A percentile compares a stretch with the other conserved stretches of the same genome.
These are phyloP conservation scores for Fagopyrum esculentum DNA, from an alignment of 148 eudicot genomes.

Conservation along the genomic window DNA sequence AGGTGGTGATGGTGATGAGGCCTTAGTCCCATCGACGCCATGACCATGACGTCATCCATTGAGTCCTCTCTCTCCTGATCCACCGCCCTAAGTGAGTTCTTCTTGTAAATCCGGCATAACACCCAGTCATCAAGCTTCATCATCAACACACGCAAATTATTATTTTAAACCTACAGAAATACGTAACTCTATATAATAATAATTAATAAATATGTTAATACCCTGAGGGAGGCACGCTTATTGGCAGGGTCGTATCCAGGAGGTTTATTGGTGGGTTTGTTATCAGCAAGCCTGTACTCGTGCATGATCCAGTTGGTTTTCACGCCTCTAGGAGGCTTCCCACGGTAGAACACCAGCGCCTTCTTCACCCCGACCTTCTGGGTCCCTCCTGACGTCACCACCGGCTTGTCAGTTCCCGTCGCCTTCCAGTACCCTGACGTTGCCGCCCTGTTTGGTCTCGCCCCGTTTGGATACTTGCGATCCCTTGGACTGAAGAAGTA, in stretches of 20 bases:
- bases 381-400: conserved; percentile 28
- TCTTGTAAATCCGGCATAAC: conserved; percentile 85
- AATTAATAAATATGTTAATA: conserved; percentile 13
- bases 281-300: conserved; percentile 43
- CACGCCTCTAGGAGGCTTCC: conserved; percentile 58
- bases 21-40: neutral
- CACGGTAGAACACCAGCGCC: conserved; percentile 56
- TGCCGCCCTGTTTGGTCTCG: conserved; percentile 64
- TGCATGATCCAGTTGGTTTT: conserved; percentile 76
- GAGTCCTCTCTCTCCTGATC: conserved; percentile 57
- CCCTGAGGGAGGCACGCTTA: conserved; percentile 66
- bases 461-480: conserved; percentile 63
- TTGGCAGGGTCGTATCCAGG: conserved; percentile 35
- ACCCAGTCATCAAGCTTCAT: conserved; percentile 93
- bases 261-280: conserved; percentile 39
- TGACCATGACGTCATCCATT: conserved; percentile 29
- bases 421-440: conserved; percentile 73
- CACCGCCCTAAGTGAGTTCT: conserved; percentile 48
- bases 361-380: conserved; percentile 62
- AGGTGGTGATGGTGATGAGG: conserved; percentile 18
- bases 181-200: neutral
- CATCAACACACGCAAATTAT: neutral
- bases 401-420: conserved; percentile 64
- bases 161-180: neutral
- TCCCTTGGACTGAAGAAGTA: conserved; percentile 64